Evolutionary conservation across 441 rosid species (phyloP).

Genomic region (Melastoma candidum): DNA sequence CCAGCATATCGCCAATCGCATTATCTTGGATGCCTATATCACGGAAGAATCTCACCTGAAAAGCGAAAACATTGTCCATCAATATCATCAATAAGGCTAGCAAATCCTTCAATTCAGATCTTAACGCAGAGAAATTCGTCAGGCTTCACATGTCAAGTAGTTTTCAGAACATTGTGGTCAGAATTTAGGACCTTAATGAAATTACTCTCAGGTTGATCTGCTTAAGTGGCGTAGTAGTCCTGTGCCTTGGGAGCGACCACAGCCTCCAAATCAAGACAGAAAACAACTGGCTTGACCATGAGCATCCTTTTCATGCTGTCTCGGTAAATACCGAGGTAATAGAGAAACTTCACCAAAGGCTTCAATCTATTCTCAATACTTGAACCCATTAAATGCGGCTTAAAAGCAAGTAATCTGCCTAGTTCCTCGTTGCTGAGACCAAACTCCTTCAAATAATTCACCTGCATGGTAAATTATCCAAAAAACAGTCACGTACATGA

Average conservation of each 20-base stretch:
- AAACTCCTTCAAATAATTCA: conserved; percentile 73
- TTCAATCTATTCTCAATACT: conserved; percentile 80
- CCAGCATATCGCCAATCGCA: conserved; percentile 79
- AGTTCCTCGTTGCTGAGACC: conserved; percentile 64
- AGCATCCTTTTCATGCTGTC: conserved; percentile 91
- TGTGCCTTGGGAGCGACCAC: conserved; percentile 67
- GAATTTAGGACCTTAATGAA: not conserved
- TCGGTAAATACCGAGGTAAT: conserved; percentile 73
- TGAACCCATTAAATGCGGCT: conserved; percentile 78
- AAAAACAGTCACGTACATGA: not conserved
- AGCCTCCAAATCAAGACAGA: conserved; percentile 63
- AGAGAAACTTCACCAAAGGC: conserved; percentile 75
- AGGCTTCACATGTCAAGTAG: conserved; percentile 9
- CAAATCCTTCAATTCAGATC: too few species aligned
- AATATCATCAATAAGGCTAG: too few species aligned
- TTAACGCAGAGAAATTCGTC: conserved; percentile 4
- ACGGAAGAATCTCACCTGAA: conserved; percentile 62
- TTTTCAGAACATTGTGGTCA: not conserved
- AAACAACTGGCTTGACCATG: conserved; percentile 65
- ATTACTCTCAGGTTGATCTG: too few species aligned
- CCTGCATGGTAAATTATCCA: conserved; percentile 27
- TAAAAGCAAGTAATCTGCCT: conserved; percentile 73
- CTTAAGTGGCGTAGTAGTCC: not conserved
- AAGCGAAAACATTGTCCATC: conserved; percentile 2
- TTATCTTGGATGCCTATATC: conserved; percentile 70